Evolutionary conservation across 2,329 filamentous ascomycete genomes (phyloP), one percentile per base, ranked within the genome.

Genomic region (Verticillium alfalfae): DNA sequence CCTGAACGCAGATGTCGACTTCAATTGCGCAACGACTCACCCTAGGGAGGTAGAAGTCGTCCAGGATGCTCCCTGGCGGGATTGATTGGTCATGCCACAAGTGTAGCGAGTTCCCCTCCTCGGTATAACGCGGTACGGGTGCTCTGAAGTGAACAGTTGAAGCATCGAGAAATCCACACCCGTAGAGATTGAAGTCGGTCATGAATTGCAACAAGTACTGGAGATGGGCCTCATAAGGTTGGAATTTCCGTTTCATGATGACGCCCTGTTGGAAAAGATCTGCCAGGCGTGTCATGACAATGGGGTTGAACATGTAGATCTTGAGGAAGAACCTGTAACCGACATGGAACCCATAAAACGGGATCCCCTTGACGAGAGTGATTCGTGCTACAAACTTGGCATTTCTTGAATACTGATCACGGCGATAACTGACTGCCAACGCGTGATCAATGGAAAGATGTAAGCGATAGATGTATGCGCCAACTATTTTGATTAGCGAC

Each of bases 111-210:
- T 83, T 82, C n/a, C 72, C 75, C 6, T 87, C 78, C 26, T 88
- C 82, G n/a, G 87, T 79, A 68, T 85, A 87, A 9, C 83, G 78
- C 0, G 93, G 93, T 2, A 97, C 79, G 0, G 93, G 93, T 2
- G 81, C 80, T 60, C 95, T 86, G 70, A 97, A 97, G 34, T 78
- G 81, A 1, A 88, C 85, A 65, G 86, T 90, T 10, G 80, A 80
- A 58, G 87, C 89, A 62, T 94, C 85, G 66, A 98, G 87, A 69
- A 94, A 96, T 61, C 87, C 89, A 71, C 95, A 99, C 7, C 96
- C 96, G 73, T 96, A 98, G 67, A 99, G 80, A 71, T 97, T 99
- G 79, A 96, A 99, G 73, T 99, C 96, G 66, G 89, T 90, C 95
- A 99, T 98, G 85, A 96, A 99, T 75, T 99, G 96, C 10, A 95